Conservation (phyloP, 148 eudicot genomes). For the Chenopodium suecicum region DNA sequence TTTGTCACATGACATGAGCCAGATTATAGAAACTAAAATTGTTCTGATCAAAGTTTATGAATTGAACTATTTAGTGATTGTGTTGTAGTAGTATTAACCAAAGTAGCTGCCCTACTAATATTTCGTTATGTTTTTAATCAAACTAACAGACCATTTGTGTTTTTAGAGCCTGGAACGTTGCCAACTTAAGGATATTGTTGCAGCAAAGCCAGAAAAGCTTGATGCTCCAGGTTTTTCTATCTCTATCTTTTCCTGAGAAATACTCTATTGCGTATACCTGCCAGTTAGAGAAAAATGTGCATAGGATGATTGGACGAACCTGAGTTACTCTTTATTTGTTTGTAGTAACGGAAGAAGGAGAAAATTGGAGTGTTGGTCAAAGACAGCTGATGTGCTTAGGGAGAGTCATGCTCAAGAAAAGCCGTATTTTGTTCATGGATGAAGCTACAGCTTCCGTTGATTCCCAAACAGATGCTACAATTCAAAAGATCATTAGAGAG, state of each 20-base stretch:
- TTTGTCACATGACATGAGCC: no score
- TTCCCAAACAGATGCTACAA: slow-evolving; percentile 33
- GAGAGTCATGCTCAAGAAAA: slow-evolving; percentile 34
- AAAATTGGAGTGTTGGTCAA: slow-evolving; percentile 38
- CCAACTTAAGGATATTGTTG: slow-evolving; percentile 30
- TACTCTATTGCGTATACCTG: not conserved
- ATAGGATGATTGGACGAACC: not conserved
- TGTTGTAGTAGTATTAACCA: not conserved
- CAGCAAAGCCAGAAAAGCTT: slow-evolving; percentile 30
- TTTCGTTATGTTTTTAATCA: no score
- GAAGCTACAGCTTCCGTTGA: slow-evolving; percentile 38
- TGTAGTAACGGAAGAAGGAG: slow-evolving; percentile 30
- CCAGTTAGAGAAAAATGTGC: not conserved
- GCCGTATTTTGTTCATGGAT: slow-evolving; percentile 35
- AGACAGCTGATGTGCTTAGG: slow-evolving; percentile 37
- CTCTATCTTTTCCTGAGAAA: not conserved
- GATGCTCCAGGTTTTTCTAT: slow-evolving; percentile 26
- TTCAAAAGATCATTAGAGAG: slow-evolving; percentile 32
- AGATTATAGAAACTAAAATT: no score
- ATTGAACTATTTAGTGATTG: no score
- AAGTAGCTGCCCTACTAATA: not conserved
- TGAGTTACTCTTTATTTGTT: not conserved
- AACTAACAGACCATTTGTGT: not conserved
- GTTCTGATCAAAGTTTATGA: not conserved
- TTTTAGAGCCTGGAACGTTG: slow-evolving; percentile 31